These are phyloP conservation scores for Moesziomyces sp. DNA, from an alignment of 1,284 basidiomycete genomes.

Conservation along the genomic window DNA sequence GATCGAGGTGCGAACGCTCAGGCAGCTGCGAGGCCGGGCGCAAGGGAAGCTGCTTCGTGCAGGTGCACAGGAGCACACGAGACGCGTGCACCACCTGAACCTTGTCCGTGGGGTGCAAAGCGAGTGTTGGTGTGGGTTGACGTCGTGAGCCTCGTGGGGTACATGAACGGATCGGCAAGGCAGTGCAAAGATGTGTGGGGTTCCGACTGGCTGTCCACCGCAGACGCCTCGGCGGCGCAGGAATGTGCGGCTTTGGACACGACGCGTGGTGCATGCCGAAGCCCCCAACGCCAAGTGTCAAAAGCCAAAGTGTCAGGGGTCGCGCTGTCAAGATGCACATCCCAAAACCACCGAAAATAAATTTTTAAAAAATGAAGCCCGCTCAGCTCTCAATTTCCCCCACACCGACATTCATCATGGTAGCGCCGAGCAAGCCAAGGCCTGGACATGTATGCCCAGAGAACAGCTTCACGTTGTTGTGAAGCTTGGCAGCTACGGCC, in stretches of 20 bases:
- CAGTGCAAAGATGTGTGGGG: background rate
- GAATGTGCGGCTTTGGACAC: conserved; percentile 13
- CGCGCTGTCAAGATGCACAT: conserved; percentile 4
- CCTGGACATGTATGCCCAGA: background rate
- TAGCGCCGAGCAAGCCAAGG: background rate
- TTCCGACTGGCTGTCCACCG: background rate
- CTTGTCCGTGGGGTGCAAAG: background rate
- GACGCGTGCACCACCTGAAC: conserved; percentile 17
- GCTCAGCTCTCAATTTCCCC: background rate
- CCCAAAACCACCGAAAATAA: background rate
- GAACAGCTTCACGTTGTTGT: background rate
- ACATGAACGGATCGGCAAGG: background rate
- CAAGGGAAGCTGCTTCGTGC: background rate
- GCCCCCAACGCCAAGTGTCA: background rate
- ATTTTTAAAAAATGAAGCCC: conserved; percentile 1
- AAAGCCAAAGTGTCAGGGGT: conserved; percentile 12
- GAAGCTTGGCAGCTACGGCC: background rate
- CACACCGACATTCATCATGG: background rate
- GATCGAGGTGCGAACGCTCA: background rate
- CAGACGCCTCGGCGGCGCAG: background rate
- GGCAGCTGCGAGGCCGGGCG: background rate
- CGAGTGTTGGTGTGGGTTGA: background rate
- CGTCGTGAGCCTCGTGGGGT: conserved; percentile 9
- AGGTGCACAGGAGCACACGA: background rate
- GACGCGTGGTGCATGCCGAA: conserved; percentile 19